A percentile compares a stretch with the other conserved stretches of the same genome.
These are phyloP conservation scores for Mycogone perniciosa DNA, from an alignment of 2,329 filamentous ascomycete species.

Conservation along the genomic window DNA sequence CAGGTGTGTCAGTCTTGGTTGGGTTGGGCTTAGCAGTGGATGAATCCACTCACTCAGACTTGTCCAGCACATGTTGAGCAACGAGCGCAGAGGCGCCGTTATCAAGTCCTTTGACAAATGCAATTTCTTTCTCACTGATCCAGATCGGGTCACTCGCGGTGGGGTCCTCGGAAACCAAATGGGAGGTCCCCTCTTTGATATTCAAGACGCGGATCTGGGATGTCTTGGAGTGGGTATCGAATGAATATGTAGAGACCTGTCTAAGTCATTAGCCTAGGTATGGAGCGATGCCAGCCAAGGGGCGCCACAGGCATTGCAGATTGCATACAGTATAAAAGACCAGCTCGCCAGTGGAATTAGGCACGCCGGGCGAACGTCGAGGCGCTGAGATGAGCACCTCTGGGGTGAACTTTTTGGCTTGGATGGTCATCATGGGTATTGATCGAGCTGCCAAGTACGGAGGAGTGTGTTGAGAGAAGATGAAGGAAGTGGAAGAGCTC, in stretches of 20 bases:
- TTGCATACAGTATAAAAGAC: constrained; percentile 55
- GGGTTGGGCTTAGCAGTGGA: constrained; percentile 16
- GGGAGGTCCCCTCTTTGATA: constrained; percentile 58
- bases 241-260: constrained; percentile 69
- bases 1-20: background rate
- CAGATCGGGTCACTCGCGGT: constrained; percentile 67
- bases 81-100: constrained; percentile 43
- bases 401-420: constrained; percentile 65
- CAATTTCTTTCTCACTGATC: constrained; percentile 61
- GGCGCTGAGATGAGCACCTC: constrained; percentile 72
- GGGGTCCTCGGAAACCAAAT: constrained; percentile 57
- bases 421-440: constrained; percentile 56
- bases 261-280: background rate
- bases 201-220: constrained; percentile 67
- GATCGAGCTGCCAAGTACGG: background rate
- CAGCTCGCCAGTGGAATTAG: constrained; percentile 60
- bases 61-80: constrained; percentile 28
- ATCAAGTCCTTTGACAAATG: constrained; percentile 46
- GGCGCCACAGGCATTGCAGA: background rate
- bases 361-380: constrained; percentile 61
- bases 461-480: background rate
- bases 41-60: constrained; percentile 32
- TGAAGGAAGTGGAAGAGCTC: background rate
- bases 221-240: constrained; percentile 63
- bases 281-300: background rate